Base-by-base conservation (phyloP, 2,329 filamentous ascomycete genomes). In the Didymella sp. region DNA sequence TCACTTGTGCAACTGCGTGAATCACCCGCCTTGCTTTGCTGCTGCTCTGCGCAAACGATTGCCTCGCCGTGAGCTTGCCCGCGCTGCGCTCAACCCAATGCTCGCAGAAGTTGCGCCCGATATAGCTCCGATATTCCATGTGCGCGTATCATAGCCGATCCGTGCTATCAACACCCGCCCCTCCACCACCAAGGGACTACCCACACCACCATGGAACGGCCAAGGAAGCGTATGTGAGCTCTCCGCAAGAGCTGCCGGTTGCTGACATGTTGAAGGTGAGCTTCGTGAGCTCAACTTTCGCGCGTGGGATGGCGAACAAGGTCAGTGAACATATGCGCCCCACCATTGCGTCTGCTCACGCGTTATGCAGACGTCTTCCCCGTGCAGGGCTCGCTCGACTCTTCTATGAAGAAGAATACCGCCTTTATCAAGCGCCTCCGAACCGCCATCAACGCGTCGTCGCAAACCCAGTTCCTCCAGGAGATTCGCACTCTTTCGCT, bases 371-470 rank as follows among this genome's bases (percentile, higher is more conserved):
- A 91, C 81, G 80, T 96, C 61, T 92, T 96, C 72, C 79, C 86
- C 51, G 87, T 95, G 67, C 88, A 86, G 76, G 85, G 85, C 72
- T 89, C 90, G 27, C 88, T 98, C 72, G 94, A 98, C 77, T 96
- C 94, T 49, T 95, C 93, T 48, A 84, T 98, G 76, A 97, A 96
- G 81, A 98, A 97, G 82, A 98, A 98, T 71, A 98, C 94, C 4
- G 92, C 93, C 64, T 97, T 98, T 77, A 98, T 98, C 74, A 97
- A 96, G 79, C 91, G 94, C 71, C 84, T 98, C 53, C 91, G 94
- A 68, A 97, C 94, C 56, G 91, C 92, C 58, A 88, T 98, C 62
- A 93, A 90, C 62, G 80, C 91, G 45, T 83, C 92, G 54, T 91
- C 90, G 52, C 87, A 93, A 51, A 82, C 85, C 64, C 95, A 92